Conservation (phyloP, 306 rosid genomes). For the Acmispon strigosus region DNA sequence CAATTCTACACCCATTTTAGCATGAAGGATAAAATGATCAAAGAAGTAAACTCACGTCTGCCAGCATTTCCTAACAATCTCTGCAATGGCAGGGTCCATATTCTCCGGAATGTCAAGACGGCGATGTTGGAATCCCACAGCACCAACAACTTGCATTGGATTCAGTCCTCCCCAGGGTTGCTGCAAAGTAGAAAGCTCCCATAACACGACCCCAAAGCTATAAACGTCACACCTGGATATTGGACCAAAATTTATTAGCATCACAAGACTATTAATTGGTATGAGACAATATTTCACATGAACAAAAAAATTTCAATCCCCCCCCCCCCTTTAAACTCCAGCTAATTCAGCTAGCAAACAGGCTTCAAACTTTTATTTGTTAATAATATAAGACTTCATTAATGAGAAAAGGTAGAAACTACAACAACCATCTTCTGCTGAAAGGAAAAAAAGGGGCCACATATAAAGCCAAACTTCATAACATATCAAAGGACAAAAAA, state of each 20-base stretch:
- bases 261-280: background rate
- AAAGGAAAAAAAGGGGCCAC: background rate
- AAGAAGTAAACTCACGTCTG: constrained; percentile 67
- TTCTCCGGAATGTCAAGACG: constrained; percentile 89
- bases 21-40: background rate
- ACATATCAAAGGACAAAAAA: background rate
- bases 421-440: background rate
- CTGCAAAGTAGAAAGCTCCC: constrained; percentile 89
- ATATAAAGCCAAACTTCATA: background rate
- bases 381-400: background rate
- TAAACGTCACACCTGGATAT: constrained; percentile 75
- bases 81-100: constrained; percentile 68
- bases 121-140: constrained; percentile 99
- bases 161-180: constrained; percentile 99
- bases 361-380: background rate
- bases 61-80: constrained; percentile 81
- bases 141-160: constrained; percentile 99
- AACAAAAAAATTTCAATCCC: background rate
- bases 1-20: background rate
- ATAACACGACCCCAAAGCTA: constrained; percentile 90
- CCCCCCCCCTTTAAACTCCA: background rate
- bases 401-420: background rate
- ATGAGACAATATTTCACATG: background rate
- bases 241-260: constrained; percentile 9
- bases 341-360: background rate